Conservation (phyloP, 768 basidiomycete species). For the Agrocybe pediades region DNA sequence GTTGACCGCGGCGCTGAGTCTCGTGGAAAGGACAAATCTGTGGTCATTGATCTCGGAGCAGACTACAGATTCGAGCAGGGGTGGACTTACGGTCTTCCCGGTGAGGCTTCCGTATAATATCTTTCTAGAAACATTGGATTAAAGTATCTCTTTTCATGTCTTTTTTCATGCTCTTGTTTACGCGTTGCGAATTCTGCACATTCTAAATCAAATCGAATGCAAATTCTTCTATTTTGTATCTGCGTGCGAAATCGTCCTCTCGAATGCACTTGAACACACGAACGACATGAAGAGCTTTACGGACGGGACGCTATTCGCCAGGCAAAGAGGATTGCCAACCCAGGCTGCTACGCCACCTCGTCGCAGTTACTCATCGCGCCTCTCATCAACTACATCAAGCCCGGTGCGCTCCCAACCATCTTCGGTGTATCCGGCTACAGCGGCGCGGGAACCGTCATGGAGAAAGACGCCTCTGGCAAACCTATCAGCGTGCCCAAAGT, state of each 20-base stretch:
- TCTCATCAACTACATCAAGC: conserved; percentile 70
- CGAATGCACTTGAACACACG: not conserved
- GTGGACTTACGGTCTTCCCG: conserved; percentile 98
- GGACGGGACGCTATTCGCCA: conserved; percentile 65
- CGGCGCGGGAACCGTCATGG: conserved; percentile 87
- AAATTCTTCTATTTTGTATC: not conserved
- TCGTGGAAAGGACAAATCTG: conserved; percentile 52
- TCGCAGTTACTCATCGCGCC: conserved; percentile 92
- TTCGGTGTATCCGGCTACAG: conserved; percentile 95
- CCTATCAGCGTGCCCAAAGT: conserved; percentile 84
- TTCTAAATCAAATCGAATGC: conserved; percentile 4
- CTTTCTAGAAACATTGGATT: conserved; percentile 27
- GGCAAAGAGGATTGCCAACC: conserved; percentile 91
- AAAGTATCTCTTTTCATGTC: conserved; percentile 30
- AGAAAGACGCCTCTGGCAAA: conserved; percentile 65
- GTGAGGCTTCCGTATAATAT: conserved; percentile 61
- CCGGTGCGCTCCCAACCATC: conserved; percentile 70
- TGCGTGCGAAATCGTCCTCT: not conserved
- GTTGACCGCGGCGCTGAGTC: conserved; percentile 74
- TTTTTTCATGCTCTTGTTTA: conserved; percentile 19
- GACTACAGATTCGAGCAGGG: conserved; percentile 94
- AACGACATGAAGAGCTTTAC: conserved; percentile 72
- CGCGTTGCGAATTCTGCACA: conserved; percentile 1
- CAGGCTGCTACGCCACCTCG: conserved; percentile 96
- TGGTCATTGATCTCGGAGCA: conserved; percentile 90